These are phyloP conservation scores for Russula ochroleuca DNA, from an alignment of 768 basidiomycete genomes.

Conservation along the genomic window DNA sequence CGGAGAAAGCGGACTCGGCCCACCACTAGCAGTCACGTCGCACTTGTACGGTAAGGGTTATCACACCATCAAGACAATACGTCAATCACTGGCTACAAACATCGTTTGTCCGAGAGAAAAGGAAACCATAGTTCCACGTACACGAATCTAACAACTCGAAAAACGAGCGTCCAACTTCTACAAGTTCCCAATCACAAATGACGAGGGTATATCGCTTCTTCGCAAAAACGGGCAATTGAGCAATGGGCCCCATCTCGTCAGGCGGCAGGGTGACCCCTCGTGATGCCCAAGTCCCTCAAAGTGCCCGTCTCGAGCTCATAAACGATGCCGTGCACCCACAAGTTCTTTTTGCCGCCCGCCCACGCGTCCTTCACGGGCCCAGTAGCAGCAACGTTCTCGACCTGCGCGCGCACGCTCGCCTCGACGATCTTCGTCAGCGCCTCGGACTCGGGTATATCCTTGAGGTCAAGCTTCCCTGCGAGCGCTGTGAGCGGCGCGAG, in stretches of 20 bases:
- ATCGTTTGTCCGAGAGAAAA: not conserved
- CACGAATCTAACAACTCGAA: not conserved
- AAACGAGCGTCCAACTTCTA: not conserved
- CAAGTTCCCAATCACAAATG: too few species aligned
- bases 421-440: slow-evolving; percentile 31
- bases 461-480: slow-evolving; percentile 45
- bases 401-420: slow-evolving; percentile 30
- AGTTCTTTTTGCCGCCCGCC: slow-evolving; percentile 35
- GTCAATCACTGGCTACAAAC: not conserved
- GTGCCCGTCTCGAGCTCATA: slow-evolving; percentile 34
- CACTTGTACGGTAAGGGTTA: too few species aligned
- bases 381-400: slow-evolving; percentile 30
- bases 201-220: not conserved
- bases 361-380: slow-evolving; percentile 32
- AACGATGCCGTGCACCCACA: slow-evolving; percentile 56
- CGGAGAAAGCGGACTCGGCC: too few species aligned
- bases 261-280: slow-evolving; percentile 2
- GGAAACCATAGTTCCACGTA: not conserved
- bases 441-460: slow-evolving; percentile 35
- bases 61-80: not conserved
- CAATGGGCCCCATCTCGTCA: not conserved
- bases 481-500: slow-evolving; percentile 60
- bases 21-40: too few species aligned
- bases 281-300: slow-evolving; percentile 31
- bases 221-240: not conserved